A percentile compares a stretch with the other conserved stretches of the same genome.
These are phyloP conservation scores for Rhodotorula mucilaginosa DNA, from an alignment of 1,284 basidiomycete genomes.

Conservation along the genomic window DNA sequence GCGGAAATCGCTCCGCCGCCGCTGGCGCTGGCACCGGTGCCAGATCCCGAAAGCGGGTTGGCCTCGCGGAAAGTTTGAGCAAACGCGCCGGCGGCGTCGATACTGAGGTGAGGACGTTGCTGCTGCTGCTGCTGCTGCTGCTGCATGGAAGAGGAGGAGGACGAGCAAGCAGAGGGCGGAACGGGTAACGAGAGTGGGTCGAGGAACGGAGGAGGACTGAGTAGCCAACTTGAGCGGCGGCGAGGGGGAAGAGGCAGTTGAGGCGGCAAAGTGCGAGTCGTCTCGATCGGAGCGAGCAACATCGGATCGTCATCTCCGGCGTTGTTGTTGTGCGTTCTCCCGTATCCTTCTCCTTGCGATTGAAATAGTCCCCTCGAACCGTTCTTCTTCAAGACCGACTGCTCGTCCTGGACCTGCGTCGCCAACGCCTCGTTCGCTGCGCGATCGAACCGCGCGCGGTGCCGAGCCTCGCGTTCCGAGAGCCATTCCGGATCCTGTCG, in stretches of 20 bases:
- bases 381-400: background rate
- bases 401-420: background rate
- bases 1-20: background rate
- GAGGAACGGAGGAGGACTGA: background rate
- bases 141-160: too few species aligned
- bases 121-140: too few species aligned
- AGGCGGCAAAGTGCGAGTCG: constrained; percentile 5
- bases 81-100: background rate
- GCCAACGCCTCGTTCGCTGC: background rate
- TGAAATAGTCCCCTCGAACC: too few species aligned
- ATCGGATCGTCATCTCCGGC: background rate
- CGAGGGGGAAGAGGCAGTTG: background rate
- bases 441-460: background rate
- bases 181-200: background rate
- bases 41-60: background rate
- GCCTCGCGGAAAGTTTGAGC: background rate
- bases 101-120: background rate
- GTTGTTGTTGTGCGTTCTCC: background rate
- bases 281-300: background rate
- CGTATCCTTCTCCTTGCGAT: background rate
- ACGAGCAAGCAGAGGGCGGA: too few species aligned
- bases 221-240: background rate
- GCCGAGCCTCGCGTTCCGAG: background rate
- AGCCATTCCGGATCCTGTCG: background rate
- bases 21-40: background rate